Percentiles rank a stretch among this genome's conserved stretches.
These are phyloP conservation scores for Cutaneotrichosporon mucoides DNA, from an alignment of 1,284 basidiomycete species.

Conservation along the genomic window DNA sequence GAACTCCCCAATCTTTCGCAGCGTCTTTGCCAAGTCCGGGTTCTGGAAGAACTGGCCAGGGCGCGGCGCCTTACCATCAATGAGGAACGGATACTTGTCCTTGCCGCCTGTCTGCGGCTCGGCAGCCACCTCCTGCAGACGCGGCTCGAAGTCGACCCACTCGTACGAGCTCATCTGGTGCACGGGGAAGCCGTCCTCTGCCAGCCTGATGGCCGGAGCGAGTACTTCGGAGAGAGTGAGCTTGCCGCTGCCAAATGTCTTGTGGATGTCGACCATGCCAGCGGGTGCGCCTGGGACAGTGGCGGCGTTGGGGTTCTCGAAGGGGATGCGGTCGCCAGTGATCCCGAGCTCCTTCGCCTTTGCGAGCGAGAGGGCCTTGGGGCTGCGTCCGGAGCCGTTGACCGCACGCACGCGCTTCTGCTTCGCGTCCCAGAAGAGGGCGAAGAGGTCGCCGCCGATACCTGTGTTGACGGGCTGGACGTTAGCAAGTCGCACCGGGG, in stretches of 20 bases:
- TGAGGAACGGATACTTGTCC: conserved; percentile 21
- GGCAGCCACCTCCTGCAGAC: conserved; percentile 5
- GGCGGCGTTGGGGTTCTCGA: conserved; percentile 72
- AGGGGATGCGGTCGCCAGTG: conserved; percentile 57
- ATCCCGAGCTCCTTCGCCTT: conserved; percentile 64
- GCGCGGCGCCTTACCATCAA: conserved; percentile 22
- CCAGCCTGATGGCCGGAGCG: conserved; percentile 71
- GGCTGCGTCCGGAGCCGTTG: conserved; percentile 67
- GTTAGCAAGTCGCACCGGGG: too few species aligned
- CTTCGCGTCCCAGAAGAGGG: conserved; percentile 81
- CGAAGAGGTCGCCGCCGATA: conserved; percentile 66
- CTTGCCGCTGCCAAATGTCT: conserved; percentile 71
- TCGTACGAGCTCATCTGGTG: conserved; percentile 54
- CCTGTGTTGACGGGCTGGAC: conserved; percentile 33
- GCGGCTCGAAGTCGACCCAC: conserved; percentile 9
- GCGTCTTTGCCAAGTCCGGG: conserved; percentile 74
- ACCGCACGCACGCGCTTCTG: conserved; percentile 64
- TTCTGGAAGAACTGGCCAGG: conserved; percentile 46
- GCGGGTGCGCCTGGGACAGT: conserved; percentile 89
- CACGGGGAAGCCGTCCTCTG: conserved; percentile 61
- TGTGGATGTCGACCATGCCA: conserved; percentile 82
- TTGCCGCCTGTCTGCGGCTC: conserved; percentile 1
- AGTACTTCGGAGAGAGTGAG: conserved; percentile 69
- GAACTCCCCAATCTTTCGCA: conserved; percentile 67
- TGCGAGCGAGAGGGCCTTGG: conserved; percentile 70